Evolutionary conservation across 2,329 filamentous ascomycete species (phyloP).

Genomic region (Onygenales sp.): DNA sequence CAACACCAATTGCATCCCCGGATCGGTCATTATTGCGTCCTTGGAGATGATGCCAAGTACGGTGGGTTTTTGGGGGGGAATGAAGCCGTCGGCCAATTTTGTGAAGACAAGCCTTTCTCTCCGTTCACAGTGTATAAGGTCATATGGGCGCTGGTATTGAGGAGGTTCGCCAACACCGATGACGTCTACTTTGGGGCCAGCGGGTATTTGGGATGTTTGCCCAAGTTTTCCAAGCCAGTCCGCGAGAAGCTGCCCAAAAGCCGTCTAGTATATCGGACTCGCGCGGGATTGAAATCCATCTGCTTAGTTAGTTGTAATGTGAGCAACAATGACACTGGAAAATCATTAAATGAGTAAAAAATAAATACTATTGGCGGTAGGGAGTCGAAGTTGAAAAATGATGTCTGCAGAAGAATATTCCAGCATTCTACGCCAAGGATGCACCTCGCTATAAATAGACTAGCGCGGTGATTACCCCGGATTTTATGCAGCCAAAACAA

Average conservation of each 20-base stretch:
- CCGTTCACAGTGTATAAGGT: not conserved
- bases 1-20: no score
- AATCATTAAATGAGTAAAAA: slow-evolving; percentile 31
- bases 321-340: slow-evolving; percentile 37
- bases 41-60: no score
- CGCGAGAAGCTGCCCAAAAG: not conserved
- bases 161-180: not conserved
- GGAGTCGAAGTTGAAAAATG: slow-evolving; percentile 36
- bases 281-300: no score
- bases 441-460: no score
- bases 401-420: no score
- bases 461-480: not conserved
- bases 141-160: not conserved
- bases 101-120: not conserved
- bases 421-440: no score
- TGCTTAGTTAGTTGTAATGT: slow-evolving; percentile 34
- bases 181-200: not conserved
- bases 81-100: not conserved
- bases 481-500: not conserved
- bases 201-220: not conserved
- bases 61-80: no score
- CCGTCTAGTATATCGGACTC: not conserved
- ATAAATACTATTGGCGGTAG: slow-evolving; percentile 12
- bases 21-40: no score
- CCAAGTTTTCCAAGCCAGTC: not conserved